Evolutionary conservation across 495 filamentous ascomycete genomes (phyloP), one percentile per base, ranked within the genome.

Genomic region (Trypethelium eluteriae): DNA sequence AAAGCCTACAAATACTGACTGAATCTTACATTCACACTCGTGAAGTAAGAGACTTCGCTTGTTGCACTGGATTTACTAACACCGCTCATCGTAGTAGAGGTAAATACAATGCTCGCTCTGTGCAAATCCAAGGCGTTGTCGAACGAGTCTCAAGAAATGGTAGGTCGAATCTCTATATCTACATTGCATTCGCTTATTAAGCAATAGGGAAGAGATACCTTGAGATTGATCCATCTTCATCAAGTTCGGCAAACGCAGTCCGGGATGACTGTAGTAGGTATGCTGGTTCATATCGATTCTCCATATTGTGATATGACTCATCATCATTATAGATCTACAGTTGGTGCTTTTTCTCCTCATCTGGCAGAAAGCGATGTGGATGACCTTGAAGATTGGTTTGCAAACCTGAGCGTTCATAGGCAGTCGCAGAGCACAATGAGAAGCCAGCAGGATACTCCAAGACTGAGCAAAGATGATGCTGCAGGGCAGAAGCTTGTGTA

Each of bases 161-260:
- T 59, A 36, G 7, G n/a, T 11, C 5, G 12, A 14, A 9, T 18
- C 49, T 53, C n/a, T 5, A 5, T 5, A 53, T 18, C 9, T 5
- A 53, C 5, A 16, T 5, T 25, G 11, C n/a, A 7, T 5, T 34
- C 36, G 53, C n/a, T 59, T 18, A 59, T 7, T 10, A 59, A 4
- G 11, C 5, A 36, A 36, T 36, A 59, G 53, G 53, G 6, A 59
- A 59, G 53, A 59, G 14, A 14, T 59, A 59, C 36, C n/a, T 59
- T 9, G 53, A 18, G 7, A 59, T 59, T 14, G 53, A 59, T 36
- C 53, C 53, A 18, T 53, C 49, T 53, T 25, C n/a, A 18, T 53
- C 49, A 36, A 59, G 18, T 36, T 59, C 53, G 5, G 53, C 53
- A 32, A 59, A 59, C 32, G 53, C 53, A 59, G 36, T 36, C 14